A percentile compares a stretch with the other conserved stretches of the same genome.
These are phyloP conservation scores for Lecanicillium sp. DNA, from an alignment of 2,329 filamentous ascomycete genomes.

Conservation along the genomic window DNA sequence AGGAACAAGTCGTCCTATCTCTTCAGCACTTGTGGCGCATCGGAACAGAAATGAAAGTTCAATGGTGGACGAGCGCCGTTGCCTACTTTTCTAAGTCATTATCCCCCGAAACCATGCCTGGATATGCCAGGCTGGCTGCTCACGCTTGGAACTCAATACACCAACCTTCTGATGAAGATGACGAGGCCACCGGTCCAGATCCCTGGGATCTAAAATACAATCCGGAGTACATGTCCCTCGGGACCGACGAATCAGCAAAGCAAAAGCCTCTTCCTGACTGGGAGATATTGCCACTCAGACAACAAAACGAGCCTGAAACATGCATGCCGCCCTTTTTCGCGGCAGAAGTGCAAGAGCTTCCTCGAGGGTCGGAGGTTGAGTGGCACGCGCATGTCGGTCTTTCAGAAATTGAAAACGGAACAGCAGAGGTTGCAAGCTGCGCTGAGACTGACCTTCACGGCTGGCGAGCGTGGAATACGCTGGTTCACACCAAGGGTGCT, in stretches of 20 bases:
- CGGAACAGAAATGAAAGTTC: slow-evolving; percentile 60
- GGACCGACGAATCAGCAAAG: slow-evolving; percentile 15
- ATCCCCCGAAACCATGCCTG: slow-evolving; percentile 18
- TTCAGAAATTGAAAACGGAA: slow-evolving; percentile 19
- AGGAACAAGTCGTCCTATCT: slow-evolving; percentile 58
- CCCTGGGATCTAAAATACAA: slow-evolving; percentile 61
- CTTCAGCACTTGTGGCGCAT: slow-evolving; percentile 89
- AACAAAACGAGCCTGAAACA: slow-evolving; percentile 24
- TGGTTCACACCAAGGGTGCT: slow-evolving; percentile 14
- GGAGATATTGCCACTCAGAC: slow-evolving; percentile 30
- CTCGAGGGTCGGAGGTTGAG: slow-evolving; percentile 66
- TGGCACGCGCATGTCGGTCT: slow-evolving; percentile 69
- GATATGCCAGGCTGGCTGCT: slow-evolving; percentile 33
- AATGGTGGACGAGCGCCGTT: slow-evolving; percentile 67
- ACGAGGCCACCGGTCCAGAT: slow-evolving; percentile 48
- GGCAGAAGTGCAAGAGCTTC: slow-evolving; percentile 68
- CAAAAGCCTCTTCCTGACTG: slow-evolving; percentile 40
- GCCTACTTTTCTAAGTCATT: slow-evolving; percentile 55
- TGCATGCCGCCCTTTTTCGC: slow-evolving; percentile 61
- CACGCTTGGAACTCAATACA: slow-evolving; percentile 41
- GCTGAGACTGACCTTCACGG: slow-evolving; percentile 11
- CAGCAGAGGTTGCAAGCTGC: slow-evolving; percentile 16
- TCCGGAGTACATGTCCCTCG: slow-evolving; percentile 35
- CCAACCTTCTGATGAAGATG: slow-evolving; percentile 32
- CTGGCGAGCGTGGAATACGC: slow-evolving; percentile 21